Base-by-base conservation (phyloP, 805 yeast species). In the Cyberlindnera nakhonratchasimensis region DNA sequence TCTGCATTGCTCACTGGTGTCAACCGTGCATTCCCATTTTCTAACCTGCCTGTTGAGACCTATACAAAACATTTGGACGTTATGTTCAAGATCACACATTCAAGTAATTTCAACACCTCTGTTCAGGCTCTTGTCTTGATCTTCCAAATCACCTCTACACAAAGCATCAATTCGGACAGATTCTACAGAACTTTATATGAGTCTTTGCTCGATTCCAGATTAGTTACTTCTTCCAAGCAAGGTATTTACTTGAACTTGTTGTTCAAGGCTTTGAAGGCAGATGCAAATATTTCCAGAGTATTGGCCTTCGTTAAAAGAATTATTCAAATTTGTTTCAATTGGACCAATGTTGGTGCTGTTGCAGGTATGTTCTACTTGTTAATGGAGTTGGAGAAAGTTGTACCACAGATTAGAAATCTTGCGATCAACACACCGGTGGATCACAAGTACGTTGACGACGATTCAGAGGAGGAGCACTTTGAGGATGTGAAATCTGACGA, bases 21-120 rank as follows among this genome's bases (percentile, higher is more conserved):
- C 45, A 93, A 93, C 62, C 85, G 99, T 66, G 90, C 98, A 1
- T 91, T 87, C 72, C 98, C 98, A 42, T 93, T 86, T 61, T 80
- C 96, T 2, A 74, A 79, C 49, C 69, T 93, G 41, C 81, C 88
- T 14, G 74, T 79, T 29, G 80, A 82, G 22, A 75, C 77, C 6
- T 87, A 82, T 58, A 77, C 79, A 50, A 70, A 75, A 47, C 97
- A 93, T 65, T 70, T 91, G 58, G 83, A 87, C 58, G 82, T 95
- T 0, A 68, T 93, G 43, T 93, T 84, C 73, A 79, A 79, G 57
- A 91, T 91, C 61, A 90, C 97, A 5, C 97, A 91, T 63, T 83
- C 96, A 14, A 80, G 96, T 20, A 93, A 93, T 62, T 90, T 91
- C 71, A 87, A 87, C 62, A 91, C 99, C 2, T 82, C 95, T 12